Evolutionary conservation across 2,329 filamentous ascomycete genomes (phyloP).

Genomic region (Chaetomium globosum): DNA sequence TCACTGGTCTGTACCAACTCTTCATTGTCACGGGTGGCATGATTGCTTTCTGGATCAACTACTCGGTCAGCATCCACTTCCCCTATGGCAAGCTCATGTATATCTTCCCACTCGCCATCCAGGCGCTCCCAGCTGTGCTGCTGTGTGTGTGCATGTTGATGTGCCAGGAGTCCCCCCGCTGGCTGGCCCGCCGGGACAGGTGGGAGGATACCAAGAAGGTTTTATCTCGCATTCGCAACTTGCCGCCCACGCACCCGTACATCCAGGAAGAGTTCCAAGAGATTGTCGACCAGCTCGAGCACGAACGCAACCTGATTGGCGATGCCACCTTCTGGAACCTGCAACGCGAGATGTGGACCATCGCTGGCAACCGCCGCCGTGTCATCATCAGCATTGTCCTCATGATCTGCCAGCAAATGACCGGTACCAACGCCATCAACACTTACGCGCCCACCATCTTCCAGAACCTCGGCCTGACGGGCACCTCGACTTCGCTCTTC

Average conservation of each 20-base stretch:
- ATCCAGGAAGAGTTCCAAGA: slow-evolving; percentile 63
- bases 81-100: slow-evolving; percentile 48
- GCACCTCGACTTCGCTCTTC: slow-evolving; percentile 57
- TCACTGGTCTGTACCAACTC: slow-evolving; percentile 51
- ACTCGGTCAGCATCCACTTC: slow-evolving; percentile 45
- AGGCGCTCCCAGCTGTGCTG: slow-evolving; percentile 63
- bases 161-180: slow-evolving; percentile 66
- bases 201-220: slow-evolving; percentile 64
- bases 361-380: slow-evolving; percentile 49
- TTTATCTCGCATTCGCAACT: slow-evolving; percentile 58
- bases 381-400: slow-evolving; percentile 53
- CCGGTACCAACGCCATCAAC: slow-evolving; percentile 45
- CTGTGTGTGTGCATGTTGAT: slow-evolving; percentile 63
- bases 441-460: slow-evolving; percentile 44
- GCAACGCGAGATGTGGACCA: slow-evolving; percentile 65
- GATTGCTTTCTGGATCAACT: slow-evolving; percentile 56
- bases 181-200: slow-evolving; percentile 64
- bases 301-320: slow-evolving; percentile 61
- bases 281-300: slow-evolving; percentile 63
- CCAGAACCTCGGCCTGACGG: slow-evolving; percentile 44
- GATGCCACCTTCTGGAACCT: slow-evolving; percentile 59
- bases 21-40: slow-evolving; percentile 51
- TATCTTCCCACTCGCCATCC: slow-evolving; percentile 64
- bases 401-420: slow-evolving; percentile 74
- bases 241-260: slow-evolving; percentile 56